These are phyloP conservation scores for Gnaphalium uliginosum DNA, from an alignment of 129 eudicot species.

Conservation along the genomic window DNA sequence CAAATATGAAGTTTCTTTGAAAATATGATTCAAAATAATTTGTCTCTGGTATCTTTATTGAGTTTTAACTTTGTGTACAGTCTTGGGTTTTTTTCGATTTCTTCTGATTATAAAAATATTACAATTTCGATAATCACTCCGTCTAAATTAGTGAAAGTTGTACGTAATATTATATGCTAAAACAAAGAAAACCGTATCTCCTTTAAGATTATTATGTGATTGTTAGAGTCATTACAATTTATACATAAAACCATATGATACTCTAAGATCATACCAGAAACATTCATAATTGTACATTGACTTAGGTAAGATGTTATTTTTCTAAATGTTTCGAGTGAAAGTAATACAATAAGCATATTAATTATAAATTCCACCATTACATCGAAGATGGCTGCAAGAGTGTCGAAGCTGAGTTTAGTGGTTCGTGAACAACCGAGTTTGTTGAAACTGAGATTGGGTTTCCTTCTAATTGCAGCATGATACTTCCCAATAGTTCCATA, in stretches of 20 bases:
- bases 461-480: slow-evolving; percentile 86
- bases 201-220: not conserved
- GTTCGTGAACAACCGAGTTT: slow-evolving; percentile 92
- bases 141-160: too few relatives aligned
- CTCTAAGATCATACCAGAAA: not conserved
- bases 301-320: slow-evolving; percentile 28
- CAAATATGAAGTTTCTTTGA: not conserved
- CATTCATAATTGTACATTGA: slow-evolving; percentile 22
- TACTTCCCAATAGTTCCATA: slow-evolving; percentile 74
- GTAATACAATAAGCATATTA: slow-evolving; percentile 22
- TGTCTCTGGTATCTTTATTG: not conserved
- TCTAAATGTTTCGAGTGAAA: slow-evolving; percentile 13
- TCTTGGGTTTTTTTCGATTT: too few relatives aligned
- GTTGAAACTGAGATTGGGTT: slow-evolving; percentile 70
- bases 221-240: slow-evolving; percentile 14
- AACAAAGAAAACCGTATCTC: too few relatives aligned
- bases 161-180: too few relatives aligned
- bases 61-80: too few relatives aligned
- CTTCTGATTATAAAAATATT: too few relatives aligned
- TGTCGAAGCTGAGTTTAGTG: slow-evolving; percentile 60
- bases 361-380: slow-evolving; percentile 27
- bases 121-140: too few relatives aligned
- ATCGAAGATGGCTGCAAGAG: slow-evolving; percentile 56
- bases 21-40: not conserved
- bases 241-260: slow-evolving; percentile 34